Base-by-base conservation (phyloP, 805 yeast genomes). In the Teunomyces funiuensis region DNA sequence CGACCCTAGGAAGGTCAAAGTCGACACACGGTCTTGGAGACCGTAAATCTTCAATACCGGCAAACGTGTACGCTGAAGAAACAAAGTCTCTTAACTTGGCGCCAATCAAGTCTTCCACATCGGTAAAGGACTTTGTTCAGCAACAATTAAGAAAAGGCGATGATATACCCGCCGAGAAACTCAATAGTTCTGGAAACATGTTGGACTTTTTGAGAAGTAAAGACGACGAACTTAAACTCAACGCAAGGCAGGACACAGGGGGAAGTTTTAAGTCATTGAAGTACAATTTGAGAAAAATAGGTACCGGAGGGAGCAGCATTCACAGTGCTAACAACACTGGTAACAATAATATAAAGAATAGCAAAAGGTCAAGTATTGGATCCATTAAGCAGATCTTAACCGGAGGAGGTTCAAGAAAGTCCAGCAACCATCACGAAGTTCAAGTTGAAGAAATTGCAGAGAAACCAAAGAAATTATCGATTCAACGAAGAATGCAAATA, bases 401-500 rank as follows among this genome's bases (percentile, higher is more conserved):
- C 5, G 66, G 66, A 16, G 53, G 52, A n/a, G 40, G 45, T 15
- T 38, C 41, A 19, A 46, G 57, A 39, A 55, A 44, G 38, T 20
- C 41, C 15, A 46, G 54, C 28, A 23, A 18, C n/a, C 41, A 29
- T 26, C 28, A 36, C 7, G 43, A 43, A 11, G 41, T 39, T 11
- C 25, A 20, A 13, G 13, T 17, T 16, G 22, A 33, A 13, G 10
- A 9, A 18, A 13, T n/a, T 5, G 6, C 37, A 3, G 19, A 33
- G 10, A 40, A 42, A 30, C 42, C 45, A 3, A 54, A 54, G 44
- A 62, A 63, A 31, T 40, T 58, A 13, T 65, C 73, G 1, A 80
- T 82, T 33, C 83, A 80, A 50, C 63, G 75, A 42, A 68, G 85
- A 49, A 79, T 81, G 58, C 75, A 73, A 34, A 70, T 69, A 50